Percentiles rank a stretch among this genome's conserved stretches.
Evolutionary conservation across 108 stramenopile genomes (phyloP).

Genomic region (Fragilariopsis cylindrus): DNA sequence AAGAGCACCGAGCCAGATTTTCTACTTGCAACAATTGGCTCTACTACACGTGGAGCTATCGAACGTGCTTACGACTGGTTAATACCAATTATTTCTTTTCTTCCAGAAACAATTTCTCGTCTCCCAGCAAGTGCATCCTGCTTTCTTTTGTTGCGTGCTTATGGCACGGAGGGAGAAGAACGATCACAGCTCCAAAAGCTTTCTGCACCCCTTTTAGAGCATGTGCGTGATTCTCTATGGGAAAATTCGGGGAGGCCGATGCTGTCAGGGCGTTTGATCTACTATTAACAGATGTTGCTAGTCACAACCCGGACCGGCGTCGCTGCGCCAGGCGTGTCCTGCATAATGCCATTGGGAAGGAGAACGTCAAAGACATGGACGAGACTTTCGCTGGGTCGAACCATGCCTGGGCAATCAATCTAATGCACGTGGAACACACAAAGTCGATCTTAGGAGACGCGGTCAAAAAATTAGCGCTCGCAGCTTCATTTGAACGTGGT

Average conservation of each 20-base stretch:
- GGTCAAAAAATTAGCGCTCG: slow-evolving; percentile 45
- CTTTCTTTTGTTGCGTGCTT: slow-evolving; percentile 67
- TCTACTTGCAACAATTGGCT: slow-evolving; percentile 61
- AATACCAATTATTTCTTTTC: slow-evolving; percentile 69
- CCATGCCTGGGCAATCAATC: slow-evolving; percentile 48
- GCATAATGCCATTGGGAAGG: slow-evolving; percentile 51
- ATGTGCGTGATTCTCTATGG: slow-evolving; percentile 66
- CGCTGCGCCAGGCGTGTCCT: slow-evolving; percentile 70
- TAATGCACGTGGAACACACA: slow-evolving; percentile 40
- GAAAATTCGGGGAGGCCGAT: slow-evolving; percentile 56
- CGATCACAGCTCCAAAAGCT: slow-evolving; percentile 54
- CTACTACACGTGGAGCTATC: slow-evolving; percentile 63
- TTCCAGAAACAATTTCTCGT: slow-evolving; percentile 60
- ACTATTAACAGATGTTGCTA: slow-evolving; percentile 63
- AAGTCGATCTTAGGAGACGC: slow-evolving; percentile 42
- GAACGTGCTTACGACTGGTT: slow-evolving; percentile 86
- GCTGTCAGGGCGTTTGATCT: slow-evolving; percentile 60
- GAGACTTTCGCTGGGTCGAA: slow-evolving; percentile 22
- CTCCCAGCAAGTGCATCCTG: slow-evolving; percentile 75
- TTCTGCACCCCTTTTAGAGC: slow-evolving; percentile 57
- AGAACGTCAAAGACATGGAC: background rate
- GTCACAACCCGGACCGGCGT: slow-evolving; percentile 60
- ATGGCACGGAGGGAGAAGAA: slow-evolving; percentile 66
- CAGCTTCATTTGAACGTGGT: slow-evolving; percentile 64
- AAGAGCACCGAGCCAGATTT: slow-evolving; percentile 55